Conservation (phyloP, 2,329 filamentous ascomycete genomes). For the Pseudonectria foliicola region DNA sequence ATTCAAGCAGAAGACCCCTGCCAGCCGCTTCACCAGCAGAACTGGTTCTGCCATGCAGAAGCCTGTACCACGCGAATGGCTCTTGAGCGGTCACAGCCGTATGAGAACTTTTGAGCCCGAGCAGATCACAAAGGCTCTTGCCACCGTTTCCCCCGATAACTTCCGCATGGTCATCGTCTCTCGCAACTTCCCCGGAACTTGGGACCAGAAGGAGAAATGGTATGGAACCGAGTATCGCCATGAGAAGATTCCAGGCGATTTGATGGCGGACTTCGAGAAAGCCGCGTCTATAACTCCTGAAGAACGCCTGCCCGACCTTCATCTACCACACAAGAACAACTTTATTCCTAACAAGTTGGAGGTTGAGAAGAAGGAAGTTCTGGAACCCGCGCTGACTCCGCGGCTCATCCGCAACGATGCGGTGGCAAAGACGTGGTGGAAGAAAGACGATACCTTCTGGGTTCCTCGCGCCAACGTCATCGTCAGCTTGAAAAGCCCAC, state of each 20-base stretch:
- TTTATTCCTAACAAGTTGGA: constrained; percentile 92
- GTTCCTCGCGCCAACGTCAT: constrained; percentile 89
- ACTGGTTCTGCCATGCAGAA: constrained; percentile 88
- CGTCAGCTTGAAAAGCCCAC: constrained; percentile 70
- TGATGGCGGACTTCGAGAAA: constrained; percentile 62
- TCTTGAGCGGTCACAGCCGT: constrained; percentile 72
- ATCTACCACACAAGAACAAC: constrained; percentile 87
- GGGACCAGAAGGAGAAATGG: constrained; percentile 90
- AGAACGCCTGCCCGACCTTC: constrained; percentile 61
- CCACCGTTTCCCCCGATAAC: constrained; percentile 76
- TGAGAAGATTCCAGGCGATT: constrained; percentile 69
- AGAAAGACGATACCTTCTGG: constrained; percentile 98
- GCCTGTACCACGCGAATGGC: constrained; percentile 75
- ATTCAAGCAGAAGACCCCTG: constrained; percentile 87
- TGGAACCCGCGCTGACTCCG: constrained; percentile 64
- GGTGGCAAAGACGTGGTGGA: constrained; percentile 81
- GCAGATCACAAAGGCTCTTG: constrained; percentile 67
- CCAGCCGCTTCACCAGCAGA: constrained; percentile 80
- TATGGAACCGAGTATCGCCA: constrained; percentile 91
- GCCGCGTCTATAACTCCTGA: constrained; percentile 52
- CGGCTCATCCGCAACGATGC: constrained; percentile 80
- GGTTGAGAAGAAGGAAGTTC: constrained; percentile 89
- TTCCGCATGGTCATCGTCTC: constrained; percentile 80
- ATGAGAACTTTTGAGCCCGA: constrained; percentile 74
- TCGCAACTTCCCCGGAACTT: constrained; percentile 74